Conservation (phyloP, 306 rosid genomes). For the Abrus precatorius region DNA sequence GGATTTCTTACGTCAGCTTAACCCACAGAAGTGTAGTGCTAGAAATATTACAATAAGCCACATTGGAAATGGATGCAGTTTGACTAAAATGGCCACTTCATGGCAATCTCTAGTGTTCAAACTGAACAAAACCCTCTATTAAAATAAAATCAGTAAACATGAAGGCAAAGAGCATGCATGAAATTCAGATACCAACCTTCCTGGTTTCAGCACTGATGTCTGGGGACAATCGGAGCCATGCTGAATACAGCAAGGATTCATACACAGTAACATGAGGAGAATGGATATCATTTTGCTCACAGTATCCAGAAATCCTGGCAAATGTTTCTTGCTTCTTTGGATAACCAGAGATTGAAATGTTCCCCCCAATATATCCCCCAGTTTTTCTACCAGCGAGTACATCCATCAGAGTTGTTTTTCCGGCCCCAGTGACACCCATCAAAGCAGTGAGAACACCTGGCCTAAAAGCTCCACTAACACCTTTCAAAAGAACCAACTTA, state of each 20-base stretch:
- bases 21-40: not conserved
- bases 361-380: constrained; percentile 83
- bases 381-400: constrained; percentile 94
- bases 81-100: not conserved
- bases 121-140: not conserved
- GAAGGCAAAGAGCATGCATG: constrained; percentile 30
- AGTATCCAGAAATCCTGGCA: constrained; percentile 91
- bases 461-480: constrained; percentile 85
- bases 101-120: not conserved
- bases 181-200: constrained; percentile 57
- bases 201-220: constrained; percentile 60
- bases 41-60: not conserved
- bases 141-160: not conserved
- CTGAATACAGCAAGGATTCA: constrained; percentile 73
- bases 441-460: constrained; percentile 96
- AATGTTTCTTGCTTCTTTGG: constrained; percentile 93
- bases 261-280: constrained; percentile 74
- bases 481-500: constrained; percentile 75
- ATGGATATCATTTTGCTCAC: constrained; percentile 92
- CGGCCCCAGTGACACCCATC: constrained; percentile 97
- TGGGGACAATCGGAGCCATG: constrained; percentile 69
- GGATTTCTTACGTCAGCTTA: constrained; percentile 2
- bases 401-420: constrained; percentile 98
- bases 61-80: not conserved
- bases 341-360: constrained; percentile 75